A percentile compares a stretch with the other conserved stretches of the same genome.
These are phyloP conservation scores for Alternaria sp. DNA, from an alignment of 2,329 filamentous ascomycete species.

Conservation along the genomic window DNA sequence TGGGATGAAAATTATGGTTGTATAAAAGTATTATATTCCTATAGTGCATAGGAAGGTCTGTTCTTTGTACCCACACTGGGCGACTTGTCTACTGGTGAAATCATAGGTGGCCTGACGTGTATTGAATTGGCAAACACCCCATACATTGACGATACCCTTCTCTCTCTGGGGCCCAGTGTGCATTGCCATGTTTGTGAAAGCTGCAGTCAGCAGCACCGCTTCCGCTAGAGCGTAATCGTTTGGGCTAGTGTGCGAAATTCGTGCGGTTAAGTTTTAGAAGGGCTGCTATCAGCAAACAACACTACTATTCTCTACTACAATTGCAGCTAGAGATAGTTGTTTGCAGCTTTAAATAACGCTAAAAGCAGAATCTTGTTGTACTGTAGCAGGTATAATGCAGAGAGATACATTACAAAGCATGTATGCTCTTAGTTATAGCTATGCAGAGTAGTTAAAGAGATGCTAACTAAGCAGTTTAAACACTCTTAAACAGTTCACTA, in stretches of 20 bases:
- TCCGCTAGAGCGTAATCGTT: not conserved
- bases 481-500: conserved; percentile 18
- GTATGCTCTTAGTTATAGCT: conserved; percentile 5
- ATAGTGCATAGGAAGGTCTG: not conserved
- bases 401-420: conserved; percentile 4
- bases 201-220: not conserved
- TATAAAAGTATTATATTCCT: not conserved
- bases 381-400: not conserved
- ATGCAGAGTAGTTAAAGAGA: conserved; percentile 1
- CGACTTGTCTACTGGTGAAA: not conserved
- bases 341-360: not conserved
- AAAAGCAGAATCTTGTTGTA: not conserved
- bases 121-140: not conserved
- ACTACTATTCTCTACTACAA: not conserved
- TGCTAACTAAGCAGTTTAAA: conserved; percentile 16
- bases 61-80: not conserved
- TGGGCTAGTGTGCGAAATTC: not conserved
- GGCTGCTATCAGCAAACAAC: not conserved
- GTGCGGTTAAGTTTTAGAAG: not conserved
- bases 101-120: not conserved
- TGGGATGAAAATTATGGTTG: not conserved
- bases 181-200: not conserved
- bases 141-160: not conserved
- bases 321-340: not conserved
- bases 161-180: not conserved